These are phyloP conservation scores for Pichia membranifaciens DNA, from an alignment of 805 yeast species.

Conservation along the genomic window DNA sequence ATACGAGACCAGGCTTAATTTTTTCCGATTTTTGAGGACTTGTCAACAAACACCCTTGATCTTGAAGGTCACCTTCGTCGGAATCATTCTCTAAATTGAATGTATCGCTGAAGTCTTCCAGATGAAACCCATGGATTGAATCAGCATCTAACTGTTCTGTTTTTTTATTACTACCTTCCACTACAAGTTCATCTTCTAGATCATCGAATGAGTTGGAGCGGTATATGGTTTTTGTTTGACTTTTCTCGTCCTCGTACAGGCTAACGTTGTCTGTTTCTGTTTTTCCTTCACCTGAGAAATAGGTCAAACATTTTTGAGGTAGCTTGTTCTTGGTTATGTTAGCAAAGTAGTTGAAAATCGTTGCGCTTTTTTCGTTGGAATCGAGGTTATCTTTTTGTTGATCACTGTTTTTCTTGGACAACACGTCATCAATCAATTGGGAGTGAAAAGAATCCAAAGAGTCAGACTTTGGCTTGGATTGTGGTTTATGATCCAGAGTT, in stretches of 20 bases:
- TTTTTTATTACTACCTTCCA: too few relatives aligned
- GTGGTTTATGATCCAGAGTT: too few relatives aligned
- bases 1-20: too few relatives aligned
- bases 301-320: neutral
- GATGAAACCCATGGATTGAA: conserved; percentile 3
- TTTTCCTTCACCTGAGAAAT: neutral
- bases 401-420: too few relatives aligned
- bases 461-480: too few relatives aligned
- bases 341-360: neutral
- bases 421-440: too few relatives aligned
- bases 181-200: neutral
- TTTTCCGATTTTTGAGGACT: neutral
- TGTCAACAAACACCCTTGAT: too few relatives aligned
- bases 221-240: conserved; percentile 13
- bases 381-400: too few relatives aligned
- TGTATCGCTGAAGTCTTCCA: conserved; percentile 7
- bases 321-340: neutral
- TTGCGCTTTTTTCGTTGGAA: neutral
- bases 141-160: too few relatives aligned
- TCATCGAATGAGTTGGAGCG: conserved; percentile 12
- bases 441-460: too few relatives aligned
- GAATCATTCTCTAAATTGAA: conserved; percentile 3
- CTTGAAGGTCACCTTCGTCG: neutral
- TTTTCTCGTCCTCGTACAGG: conserved; percentile 9
- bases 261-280: conserved; percentile 1